phyloP scores from a whole-genome alignment of 768 basidiomycete species.

The Russula olivacea region DNA sequence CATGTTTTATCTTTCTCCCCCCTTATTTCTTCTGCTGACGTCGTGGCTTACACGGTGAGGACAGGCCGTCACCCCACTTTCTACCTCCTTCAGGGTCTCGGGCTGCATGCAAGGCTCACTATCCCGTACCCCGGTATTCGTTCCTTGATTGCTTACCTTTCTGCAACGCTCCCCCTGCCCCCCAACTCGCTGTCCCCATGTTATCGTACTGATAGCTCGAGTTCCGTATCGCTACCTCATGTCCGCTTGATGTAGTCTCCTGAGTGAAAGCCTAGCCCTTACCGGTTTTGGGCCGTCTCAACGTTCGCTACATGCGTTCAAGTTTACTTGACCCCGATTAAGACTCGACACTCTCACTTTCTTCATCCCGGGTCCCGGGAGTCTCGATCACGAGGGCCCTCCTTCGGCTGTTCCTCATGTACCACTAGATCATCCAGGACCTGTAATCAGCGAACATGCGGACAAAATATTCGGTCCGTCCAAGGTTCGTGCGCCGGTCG shows the following conservation, averaged over 20 bases:
- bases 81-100: slow-evolving; percentile 1
- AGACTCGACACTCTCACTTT: neutral
- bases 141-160: neutral
- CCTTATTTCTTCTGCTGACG: slow-evolving; percentile 4
- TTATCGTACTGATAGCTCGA: slow-evolving; percentile 2
- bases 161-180: neutral
- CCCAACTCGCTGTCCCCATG: neutral
- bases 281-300: slow-evolving; percentile 7
- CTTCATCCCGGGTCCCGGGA: neutral
- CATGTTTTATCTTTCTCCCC: slow-evolving; percentile 1
- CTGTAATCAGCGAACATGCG: neutral
- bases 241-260: slow-evolving; percentile 12
- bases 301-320: slow-evolving; percentile 11
- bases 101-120: neutral
- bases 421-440: neutral
- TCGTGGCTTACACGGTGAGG: neutral
- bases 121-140: neutral
- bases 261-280: slow-evolving; percentile 11
- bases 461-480: neutral
- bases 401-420: slow-evolving; percentile 9
- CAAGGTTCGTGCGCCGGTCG: neutral
- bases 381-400: slow-evolving; percentile 13
- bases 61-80: slow-evolving; percentile 9
- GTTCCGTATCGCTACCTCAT: slow-evolving; percentile 14
- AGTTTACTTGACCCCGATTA: slow-evolving; percentile 2